Base-by-base conservation (phyloP, 352 stramenopile species). In the Phytophthora meadii region DNA sequence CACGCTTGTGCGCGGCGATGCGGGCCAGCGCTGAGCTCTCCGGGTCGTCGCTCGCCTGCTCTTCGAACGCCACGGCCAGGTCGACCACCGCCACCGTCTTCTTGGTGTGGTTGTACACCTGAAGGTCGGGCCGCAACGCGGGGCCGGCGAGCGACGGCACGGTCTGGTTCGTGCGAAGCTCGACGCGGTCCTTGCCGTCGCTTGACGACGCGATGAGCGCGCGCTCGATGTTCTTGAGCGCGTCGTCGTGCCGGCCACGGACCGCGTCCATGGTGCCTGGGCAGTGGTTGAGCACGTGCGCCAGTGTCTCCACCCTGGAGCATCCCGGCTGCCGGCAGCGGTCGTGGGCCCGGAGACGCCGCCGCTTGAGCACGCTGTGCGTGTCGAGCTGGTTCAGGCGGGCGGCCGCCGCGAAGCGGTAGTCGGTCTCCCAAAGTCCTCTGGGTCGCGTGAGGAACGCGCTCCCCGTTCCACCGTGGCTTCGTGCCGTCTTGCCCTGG, bases 211-310 rank as follows among this genome's bases (percentile, higher is more conserved):
- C 46, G 17, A 10, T 24, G 28, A 59, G 15, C 17, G 40, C 24
- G 6, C 19, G 24, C 36, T 60, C 54, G 62, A 70, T 70, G 7
- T 14, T 4, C 55, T 71, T 52, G 14, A 71, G 45, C 7, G 40
- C 63, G 25, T 58, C 37, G 27, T 71, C 50, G 19, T 71, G 54
- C 10, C 44, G 54, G 1, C 17, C n/a, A 5, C 54, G 44, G 5
- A 62, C 24, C 0, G 40, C 54, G 34, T 56, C 54, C 54, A 65
- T 65, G 4, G 37, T 70, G 27, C 34, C 42, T 1, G 12, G 9
- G 12, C 62, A 65, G 49, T 65, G 50, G 36, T 61, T 70, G 5
- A 70, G 49, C 7, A 70, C 54, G 27, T 59, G 53, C 0, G 44
- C 54, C 22, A 60, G 30, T 15, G 54, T 56, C 46, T 68, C 60